Conservation (phyloP, 2,329 filamentous ascomycete genomes). For the Apiospora marii region DNA sequence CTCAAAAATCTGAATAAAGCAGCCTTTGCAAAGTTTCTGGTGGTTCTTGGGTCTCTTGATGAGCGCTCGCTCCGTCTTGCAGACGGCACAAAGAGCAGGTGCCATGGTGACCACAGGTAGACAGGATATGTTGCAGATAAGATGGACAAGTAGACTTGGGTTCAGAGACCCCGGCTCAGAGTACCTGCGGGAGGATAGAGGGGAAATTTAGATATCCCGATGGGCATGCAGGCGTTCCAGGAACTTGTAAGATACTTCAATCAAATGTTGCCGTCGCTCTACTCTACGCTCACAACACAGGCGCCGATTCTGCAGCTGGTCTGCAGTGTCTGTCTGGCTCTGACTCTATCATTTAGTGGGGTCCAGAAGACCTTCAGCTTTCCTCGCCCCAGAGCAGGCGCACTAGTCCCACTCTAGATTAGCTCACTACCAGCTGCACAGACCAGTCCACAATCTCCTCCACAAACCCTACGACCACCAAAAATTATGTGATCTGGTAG, state of each 20-base stretch:
- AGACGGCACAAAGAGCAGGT: slow-evolving; percentile 77
- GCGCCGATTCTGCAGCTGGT: not conserved
- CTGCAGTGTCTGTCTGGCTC: not conserved
- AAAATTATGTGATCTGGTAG: slow-evolving; percentile 18
- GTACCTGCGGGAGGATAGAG: not conserved
- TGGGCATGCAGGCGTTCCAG: not conserved
- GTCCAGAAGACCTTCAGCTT: slow-evolving; percentile 22
- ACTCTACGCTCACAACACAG: not conserved
- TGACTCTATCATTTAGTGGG: slow-evolving; percentile 13
- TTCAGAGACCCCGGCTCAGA: not conserved
- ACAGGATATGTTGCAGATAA: not conserved
- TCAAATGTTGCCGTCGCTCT: not conserved
- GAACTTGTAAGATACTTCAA: not conserved
- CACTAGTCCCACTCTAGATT: slow-evolving; percentile 6
- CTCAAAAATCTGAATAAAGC: slow-evolving; percentile 89
- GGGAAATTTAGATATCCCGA: too few species aligned
- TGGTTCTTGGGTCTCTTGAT: slow-evolving; percentile 96
- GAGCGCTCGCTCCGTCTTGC: slow-evolving; percentile 78
- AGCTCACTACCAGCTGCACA: not conserved
- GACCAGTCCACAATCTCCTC: slow-evolving; percentile 27
- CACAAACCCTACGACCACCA: slow-evolving; percentile 38
- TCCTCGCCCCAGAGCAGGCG: not conserved
- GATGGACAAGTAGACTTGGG: not conserved
- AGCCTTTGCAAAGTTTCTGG: slow-evolving; percentile 88
- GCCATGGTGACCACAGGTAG: slow-evolving; percentile 64